Evolutionary conservation across 2,329 filamentous ascomycete genomes (phyloP).

Genomic region (Daldinia sp.): DNA sequence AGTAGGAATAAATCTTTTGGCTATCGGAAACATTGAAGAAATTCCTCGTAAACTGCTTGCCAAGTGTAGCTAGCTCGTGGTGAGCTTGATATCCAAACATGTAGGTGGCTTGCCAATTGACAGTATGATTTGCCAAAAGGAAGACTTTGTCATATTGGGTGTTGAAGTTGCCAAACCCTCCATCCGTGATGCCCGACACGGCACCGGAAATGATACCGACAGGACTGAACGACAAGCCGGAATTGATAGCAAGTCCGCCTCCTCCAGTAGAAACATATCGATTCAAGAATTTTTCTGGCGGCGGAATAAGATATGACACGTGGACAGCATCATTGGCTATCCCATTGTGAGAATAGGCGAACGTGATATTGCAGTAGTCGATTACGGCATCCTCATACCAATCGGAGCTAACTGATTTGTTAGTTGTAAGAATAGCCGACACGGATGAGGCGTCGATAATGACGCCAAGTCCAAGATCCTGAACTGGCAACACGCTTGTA

Average conservation of each 20-base stretch:
- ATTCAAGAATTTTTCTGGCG: conserved; percentile 40
- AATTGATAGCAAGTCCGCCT: conserved; percentile 54
- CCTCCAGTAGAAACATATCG: conserved; percentile 54
- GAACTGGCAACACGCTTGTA: conserved; percentile 37
- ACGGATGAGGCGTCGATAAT: conserved; percentile 49
- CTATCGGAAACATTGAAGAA: conserved; percentile 54
- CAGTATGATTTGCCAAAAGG: conserved; percentile 55
- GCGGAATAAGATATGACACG: conserved; percentile 44
- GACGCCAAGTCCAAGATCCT: conserved; percentile 47
- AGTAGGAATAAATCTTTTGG: conserved; percentile 60
- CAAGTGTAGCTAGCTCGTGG: conserved; percentile 55
- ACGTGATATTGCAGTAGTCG: conserved; percentile 46
- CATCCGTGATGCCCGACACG: conserved; percentile 62
- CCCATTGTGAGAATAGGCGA: conserved; percentile 46
- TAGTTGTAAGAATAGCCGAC: conserved; percentile 50
- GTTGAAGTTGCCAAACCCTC: conserved; percentile 62
- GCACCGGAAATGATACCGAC: conserved; percentile 56
- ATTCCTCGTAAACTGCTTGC: conserved; percentile 58
- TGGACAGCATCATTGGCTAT: conserved; percentile 41
- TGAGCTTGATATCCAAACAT: conserved; percentile 56
- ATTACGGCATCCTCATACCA: conserved; percentile 45
- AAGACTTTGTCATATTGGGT: conserved; percentile 54
- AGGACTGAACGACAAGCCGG: conserved; percentile 48
- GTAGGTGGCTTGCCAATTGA: conserved; percentile 53
- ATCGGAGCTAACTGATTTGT: conserved; percentile 48